Conservation (phyloP, 305 asterid genomes). For the Fraxinus paxiana region DNA sequence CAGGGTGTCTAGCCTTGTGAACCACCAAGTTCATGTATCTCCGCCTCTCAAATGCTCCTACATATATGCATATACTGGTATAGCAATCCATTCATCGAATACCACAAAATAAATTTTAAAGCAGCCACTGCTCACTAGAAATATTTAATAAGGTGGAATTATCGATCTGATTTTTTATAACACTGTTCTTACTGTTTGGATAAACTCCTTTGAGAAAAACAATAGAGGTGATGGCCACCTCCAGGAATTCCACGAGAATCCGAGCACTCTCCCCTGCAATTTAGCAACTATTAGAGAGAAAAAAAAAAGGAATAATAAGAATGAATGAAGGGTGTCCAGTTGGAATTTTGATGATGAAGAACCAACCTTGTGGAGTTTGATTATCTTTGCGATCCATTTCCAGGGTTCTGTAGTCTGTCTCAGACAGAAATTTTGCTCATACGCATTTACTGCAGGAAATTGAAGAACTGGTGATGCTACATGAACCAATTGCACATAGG, state of each 20-base stretch:
- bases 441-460: background rate
- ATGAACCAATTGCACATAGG: background rate
- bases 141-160: background rate
- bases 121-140: background rate
- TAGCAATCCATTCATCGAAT: background rate
- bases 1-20: constrained; percentile 79
- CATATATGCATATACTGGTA: background rate
- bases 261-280: constrained; percentile 56
- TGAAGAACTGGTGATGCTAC: background rate
- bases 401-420: background rate
- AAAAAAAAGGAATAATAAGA: background rate
- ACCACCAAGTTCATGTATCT: constrained; percentile 84
- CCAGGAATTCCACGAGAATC: constrained; percentile 73
- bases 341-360: background rate
- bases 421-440: background rate
- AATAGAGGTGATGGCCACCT: constrained; percentile 79
- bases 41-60: constrained; percentile 87
- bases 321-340: background rate
- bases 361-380: constrained; percentile 61
- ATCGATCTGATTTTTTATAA: background rate
- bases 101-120: background rate
- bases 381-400: constrained; percentile 55
- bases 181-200: constrained; percentile 53
- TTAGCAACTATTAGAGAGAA: background rate
- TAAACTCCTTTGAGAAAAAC: constrained; percentile 83